These are phyloP conservation scores for Ailanthus altissimus DNA, from an alignment of 345 rosid genomes.

Conservation along the genomic window DNA sequence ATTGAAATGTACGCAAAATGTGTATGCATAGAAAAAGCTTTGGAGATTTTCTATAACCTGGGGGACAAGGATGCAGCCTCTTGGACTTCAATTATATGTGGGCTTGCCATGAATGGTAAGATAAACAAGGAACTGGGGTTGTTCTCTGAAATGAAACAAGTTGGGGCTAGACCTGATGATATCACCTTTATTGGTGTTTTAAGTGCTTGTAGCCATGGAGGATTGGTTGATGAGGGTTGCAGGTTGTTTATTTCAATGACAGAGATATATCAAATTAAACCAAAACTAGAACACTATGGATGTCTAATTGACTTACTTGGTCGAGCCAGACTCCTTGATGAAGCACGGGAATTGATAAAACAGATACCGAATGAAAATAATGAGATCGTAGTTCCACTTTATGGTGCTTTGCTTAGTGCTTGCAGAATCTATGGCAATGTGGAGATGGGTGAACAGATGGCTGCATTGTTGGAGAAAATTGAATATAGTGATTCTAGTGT, in stretches of 20 bases:
- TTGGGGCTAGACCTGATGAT: constrained; percentile 12
- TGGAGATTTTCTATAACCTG: constrained; percentile 5
- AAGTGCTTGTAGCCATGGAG: constrained; percentile 44
- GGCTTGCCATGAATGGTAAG: constrained; percentile 13
- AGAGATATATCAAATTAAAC: constrained; percentile 22
- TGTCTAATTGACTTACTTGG: constrained; percentile 42
- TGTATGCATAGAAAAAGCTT: constrained; percentile 32
- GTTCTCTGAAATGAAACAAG: not conserved
- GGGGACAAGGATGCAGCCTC: constrained; percentile 10
- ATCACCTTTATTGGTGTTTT: constrained; percentile 26
- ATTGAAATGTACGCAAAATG: constrained; percentile 42
- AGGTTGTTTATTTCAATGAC: constrained; percentile 32
- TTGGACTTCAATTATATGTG: constrained; percentile 13
- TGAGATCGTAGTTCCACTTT: constrained; percentile 9
- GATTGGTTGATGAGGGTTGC: constrained; percentile 36
- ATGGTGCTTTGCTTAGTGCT: constrained; percentile 12
- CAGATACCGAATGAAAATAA: constrained; percentile 2
- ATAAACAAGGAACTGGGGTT: constrained; percentile 6
- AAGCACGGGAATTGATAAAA: constrained; percentile 27
- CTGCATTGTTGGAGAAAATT: constrained; percentile 6
- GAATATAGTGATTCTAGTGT: constrained; percentile 4
- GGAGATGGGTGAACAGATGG: constrained; percentile 15
- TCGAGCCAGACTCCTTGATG: constrained; percentile 39
- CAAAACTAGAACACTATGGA: constrained; percentile 40
- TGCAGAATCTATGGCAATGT: constrained; percentile 17